Conservation (phyloP, 2,329 filamentous ascomycete genomes). For the Pseudogymnoascus sp. region DNA sequence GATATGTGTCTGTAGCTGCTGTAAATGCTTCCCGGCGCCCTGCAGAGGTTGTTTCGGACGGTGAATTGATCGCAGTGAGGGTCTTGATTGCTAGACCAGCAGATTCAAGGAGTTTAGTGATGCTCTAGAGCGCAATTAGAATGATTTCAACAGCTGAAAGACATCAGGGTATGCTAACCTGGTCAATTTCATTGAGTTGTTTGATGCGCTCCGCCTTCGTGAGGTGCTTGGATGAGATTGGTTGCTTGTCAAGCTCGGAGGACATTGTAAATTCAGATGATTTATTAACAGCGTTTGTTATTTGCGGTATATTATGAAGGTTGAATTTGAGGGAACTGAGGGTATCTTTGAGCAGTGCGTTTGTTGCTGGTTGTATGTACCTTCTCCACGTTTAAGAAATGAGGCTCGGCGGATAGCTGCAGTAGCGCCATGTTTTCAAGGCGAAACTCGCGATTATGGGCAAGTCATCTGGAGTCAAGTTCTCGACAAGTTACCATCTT, state of each 20-base stretch:
- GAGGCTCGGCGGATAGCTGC: conserved; percentile 12
- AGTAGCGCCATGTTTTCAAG: conserved; percentile 11
- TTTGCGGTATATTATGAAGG: background rate
- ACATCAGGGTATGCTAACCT: conserved; percentile 35
- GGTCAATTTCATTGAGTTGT: conserved; percentile 73
- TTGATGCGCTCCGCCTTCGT: conserved; percentile 70
- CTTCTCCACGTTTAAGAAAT: conserved; percentile 10
- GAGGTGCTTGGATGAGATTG: conserved; percentile 35
- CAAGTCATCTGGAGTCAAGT: background rate
- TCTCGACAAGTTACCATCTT: background rate
- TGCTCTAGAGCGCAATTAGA: conserved; percentile 22
- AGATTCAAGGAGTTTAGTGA: conserved; percentile 44
- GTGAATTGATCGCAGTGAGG: conserved; percentile 42
- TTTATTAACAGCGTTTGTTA: background rate
- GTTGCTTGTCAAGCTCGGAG: background rate
- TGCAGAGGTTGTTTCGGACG: conserved; percentile 12
- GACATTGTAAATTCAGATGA: background rate
- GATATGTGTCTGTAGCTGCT: conserved; percentile 56
- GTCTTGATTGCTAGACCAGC: conserved; percentile 57
- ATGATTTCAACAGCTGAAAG: background rate
- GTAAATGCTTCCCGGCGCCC: conserved; percentile 43
- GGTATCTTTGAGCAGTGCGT: background rate
- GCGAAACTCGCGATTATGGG: conserved; percentile 7
- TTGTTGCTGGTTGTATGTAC: background rate
- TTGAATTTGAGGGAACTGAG: background rate